Evolutionary conservation across 306 rosid genomes (phyloP), one percentile per base, ranked within the genome.

Genomic region (Corylus americana): DNA sequence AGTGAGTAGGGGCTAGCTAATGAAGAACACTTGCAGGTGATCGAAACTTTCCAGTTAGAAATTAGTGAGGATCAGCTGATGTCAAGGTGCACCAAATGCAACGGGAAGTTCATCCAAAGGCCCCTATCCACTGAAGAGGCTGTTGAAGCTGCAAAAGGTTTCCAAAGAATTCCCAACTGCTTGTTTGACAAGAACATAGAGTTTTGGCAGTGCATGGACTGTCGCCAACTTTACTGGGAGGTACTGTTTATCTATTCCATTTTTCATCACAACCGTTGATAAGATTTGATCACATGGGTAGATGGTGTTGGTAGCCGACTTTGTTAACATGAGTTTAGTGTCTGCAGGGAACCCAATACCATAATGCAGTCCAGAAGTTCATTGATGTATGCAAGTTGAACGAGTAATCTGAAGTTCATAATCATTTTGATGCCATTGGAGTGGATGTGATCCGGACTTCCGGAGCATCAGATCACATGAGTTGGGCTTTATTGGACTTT

Each of bases 31-130:
- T 83, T 86, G 81, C 88, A 92, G 98, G 92, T 94, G 55, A 92
- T 94, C 80, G 90, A 94, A 85, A 85, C 90, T 73, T 94, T 92
- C 82, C 81, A 91, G 48, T 84, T 94, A 78, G 87, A 84, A 67
- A 87, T 94, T 84, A 86, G 86, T 51, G 97, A 91, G 91, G 86
- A 86, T 83, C 91, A 86, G 85, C 86, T 92, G 81, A 86, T 90
- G 98, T 89, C 98, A 81, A 91, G 97, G 80, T 94, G 97, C 85
- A 86, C 97, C 74, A 94, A 93, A 89, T 94, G 97, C 89, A 94
- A 94, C 75, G 98, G 98, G 53, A 85, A 84, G 64, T 94, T 94
- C 85, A 92, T 92, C 84, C 97, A 94, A 84, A 94, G 89, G 81
- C 93, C 97, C 70, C 84, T 92, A 73, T 31, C 90, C 20, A 90